Conservation (phyloP, 768 basidiomycete species). For the Boletus tylopilopsis region DNA sequence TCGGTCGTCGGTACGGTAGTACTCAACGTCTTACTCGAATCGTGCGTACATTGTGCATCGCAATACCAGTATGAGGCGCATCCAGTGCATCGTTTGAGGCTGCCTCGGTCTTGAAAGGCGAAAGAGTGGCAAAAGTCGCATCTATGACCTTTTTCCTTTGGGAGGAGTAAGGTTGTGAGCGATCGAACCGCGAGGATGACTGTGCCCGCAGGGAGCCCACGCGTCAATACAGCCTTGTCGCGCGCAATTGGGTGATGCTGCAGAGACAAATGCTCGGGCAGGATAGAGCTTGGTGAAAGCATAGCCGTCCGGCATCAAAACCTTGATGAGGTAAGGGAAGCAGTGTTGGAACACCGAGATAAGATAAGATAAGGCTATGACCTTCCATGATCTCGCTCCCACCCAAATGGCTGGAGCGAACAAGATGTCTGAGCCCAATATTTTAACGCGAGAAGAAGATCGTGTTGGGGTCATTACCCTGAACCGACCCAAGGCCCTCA, state of each 20-base stretch:
- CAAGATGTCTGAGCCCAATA: conserved; percentile 20
- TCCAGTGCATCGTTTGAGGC: conserved; percentile 56
- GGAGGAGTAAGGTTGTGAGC: conserved; percentile 48
- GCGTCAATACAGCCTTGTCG: conserved; percentile 45
- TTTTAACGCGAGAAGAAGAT: conserved; percentile 20
- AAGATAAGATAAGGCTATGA: conserved; percentile 13
- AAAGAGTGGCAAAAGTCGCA: conserved; percentile 62
- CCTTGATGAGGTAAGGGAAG: no score
- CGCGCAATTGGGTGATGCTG: conserved; percentile 47
- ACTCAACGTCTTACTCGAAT: conserved; percentile 3
- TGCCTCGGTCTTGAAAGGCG: conserved; percentile 21
- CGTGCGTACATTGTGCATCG: conserved; percentile 51
- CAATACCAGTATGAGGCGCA: conserved; percentile 79
- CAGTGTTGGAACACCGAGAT: conserved; percentile 5
- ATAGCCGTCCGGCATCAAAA: conserved; percentile 7
- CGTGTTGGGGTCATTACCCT: conserved; percentile 59
- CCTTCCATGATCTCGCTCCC: background rate
- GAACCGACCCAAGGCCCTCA: conserved; percentile 83
- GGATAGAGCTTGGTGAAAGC: background rate
- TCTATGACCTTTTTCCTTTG: conserved; percentile 54
- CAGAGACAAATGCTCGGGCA: conserved; percentile 27
- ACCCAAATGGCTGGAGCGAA: background rate
- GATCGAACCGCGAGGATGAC: conserved; percentile 43
- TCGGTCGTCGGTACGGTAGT: conserved; percentile 8
- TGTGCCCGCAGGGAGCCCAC: conserved; percentile 41